These are phyloP conservation scores for Monosporozyma aerobia DNA, from an alignment of 805 yeast genomes.

Conservation along the genomic window DNA sequence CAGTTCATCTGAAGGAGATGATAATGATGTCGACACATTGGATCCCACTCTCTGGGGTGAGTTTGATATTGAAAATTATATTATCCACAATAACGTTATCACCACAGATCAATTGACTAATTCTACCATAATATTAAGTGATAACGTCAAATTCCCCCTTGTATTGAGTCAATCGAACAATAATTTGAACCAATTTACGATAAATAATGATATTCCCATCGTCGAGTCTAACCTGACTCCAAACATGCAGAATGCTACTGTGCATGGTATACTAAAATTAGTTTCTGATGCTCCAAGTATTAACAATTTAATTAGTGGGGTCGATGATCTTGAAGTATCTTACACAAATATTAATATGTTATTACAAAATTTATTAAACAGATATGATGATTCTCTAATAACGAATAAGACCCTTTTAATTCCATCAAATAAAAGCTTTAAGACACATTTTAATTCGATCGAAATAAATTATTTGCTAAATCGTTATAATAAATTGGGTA, in stretches of 20 bases:
- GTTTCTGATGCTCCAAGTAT: constrained; percentile 32
- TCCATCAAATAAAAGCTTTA: constrained; percentile 36
- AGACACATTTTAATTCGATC: constrained; percentile 30
- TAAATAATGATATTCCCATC: constrained; percentile 28
- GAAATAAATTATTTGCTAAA: constrained; percentile 38
- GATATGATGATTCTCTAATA: not conserved
- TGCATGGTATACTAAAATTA: constrained; percentile 42
- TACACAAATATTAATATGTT: not conserved
- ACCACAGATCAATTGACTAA: constrained; percentile 11
- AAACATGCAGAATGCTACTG: constrained; percentile 50
- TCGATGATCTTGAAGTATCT: not conserved
- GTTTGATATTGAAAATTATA: constrained; percentile 20
- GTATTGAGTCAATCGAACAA: constrained; percentile 9
- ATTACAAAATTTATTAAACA: not conserved
- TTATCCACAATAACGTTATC: constrained; percentile 31
- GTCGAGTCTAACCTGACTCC: constrained; percentile 52
- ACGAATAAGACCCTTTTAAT: constrained; percentile 36
- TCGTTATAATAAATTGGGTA: constrained; percentile 7
- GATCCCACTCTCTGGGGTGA: not conserved
- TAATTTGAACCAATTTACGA: not conserved
- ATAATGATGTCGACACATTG: not conserved
- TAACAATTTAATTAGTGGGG: constrained; percentile 20
- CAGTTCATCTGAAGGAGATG: not conserved
- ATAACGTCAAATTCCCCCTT: constrained; percentile 15
- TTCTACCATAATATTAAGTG: constrained; percentile 6